Evolutionary conservation across 768 basidiomycete species (phyloP), one percentile per base, ranked within the genome.

Genomic region (Amanita exitialis): DNA sequence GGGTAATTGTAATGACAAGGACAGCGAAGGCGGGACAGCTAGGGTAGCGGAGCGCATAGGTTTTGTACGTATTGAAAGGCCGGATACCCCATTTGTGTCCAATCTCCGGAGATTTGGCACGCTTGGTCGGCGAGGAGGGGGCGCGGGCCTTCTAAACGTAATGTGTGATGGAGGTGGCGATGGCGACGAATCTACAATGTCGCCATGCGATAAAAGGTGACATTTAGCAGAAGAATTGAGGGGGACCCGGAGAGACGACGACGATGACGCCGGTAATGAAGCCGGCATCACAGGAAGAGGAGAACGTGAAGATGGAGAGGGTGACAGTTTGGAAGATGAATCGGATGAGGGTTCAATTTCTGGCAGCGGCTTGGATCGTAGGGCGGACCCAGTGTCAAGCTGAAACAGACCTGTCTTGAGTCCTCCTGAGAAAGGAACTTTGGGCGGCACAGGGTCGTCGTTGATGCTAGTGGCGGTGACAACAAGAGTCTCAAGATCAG

Each of bases 131-230:
- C 78, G 72, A 3, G 76, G 78, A 10, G 76, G 72, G 6, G 74
- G 72, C 2, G 34, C 50, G 21, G 76, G 71, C 34, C 68, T 64
- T 50, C 69, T 65, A 69, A 85, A 83, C 6, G 67, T 63, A 37
- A 80, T 65, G 28, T 79, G 77, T 3, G 83, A 84, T 1, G 86
- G 83, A 0, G 83, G 80, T 3, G 83, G 81, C 0, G 85, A 86
- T 6, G 79, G 79, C 15, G 77, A 68, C 1, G 72, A 59, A 54
- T 82, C 77, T 16, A 63, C 57, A 49, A 74, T 66, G 44, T 61
- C 53, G 20, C 52, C 57, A 21, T 56, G 51, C 43, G 54, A 38
- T 52, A 50, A 21, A 13, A 25, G 30, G 16, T 30, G 23, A 36
- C 18, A 57, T 3, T 52, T 49, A 43, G 49, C 47, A 47, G 56